phyloP scores from a whole-genome alignment of 495 filamentous ascomycete species.

The Xylaria bambusicola region DNA sequence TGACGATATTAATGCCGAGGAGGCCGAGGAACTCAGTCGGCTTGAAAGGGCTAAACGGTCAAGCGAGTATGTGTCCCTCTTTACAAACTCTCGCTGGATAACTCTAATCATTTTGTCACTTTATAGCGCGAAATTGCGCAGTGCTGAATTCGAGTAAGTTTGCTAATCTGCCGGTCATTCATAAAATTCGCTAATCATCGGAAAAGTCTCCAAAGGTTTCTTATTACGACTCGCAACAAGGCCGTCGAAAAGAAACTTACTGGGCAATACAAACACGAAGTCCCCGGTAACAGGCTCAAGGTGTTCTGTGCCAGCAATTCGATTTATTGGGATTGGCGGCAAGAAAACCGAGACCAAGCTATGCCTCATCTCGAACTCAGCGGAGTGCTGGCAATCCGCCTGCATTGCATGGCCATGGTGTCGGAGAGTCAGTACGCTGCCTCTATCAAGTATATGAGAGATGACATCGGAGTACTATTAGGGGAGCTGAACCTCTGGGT shows the following conservation, averaged over 20 bases:
- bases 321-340: constrained; percentile 39
- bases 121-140: not conserved
- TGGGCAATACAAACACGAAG: constrained; percentile 23
- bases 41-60: not conserved
- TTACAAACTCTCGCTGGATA: no score
- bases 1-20: not conserved
- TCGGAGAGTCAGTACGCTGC: constrained; percentile 37
- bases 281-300: constrained; percentile 22
- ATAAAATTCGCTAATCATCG: not conserved
- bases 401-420: constrained; percentile 40
- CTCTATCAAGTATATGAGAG: constrained; percentile 33
- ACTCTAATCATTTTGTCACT: not conserved
- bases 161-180: not conserved
- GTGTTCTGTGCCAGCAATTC: constrained; percentile 44
- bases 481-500: constrained; percentile 42
- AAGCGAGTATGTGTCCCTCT: not conserved
- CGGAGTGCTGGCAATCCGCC: constrained; percentile 36
- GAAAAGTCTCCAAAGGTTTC: constrained; percentile 6
- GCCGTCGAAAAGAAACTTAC: constrained; percentile 28
- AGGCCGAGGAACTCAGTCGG: not conserved
- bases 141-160: constrained; percentile 9
- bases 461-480: constrained; percentile 37
- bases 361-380: constrained; percentile 38
- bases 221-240: constrained; percentile 38
- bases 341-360: constrained; percentile 16